Evolutionary conservation across 805 yeast genomes (phyloP).

Genomic region (Candida rishiriensis): DNA sequence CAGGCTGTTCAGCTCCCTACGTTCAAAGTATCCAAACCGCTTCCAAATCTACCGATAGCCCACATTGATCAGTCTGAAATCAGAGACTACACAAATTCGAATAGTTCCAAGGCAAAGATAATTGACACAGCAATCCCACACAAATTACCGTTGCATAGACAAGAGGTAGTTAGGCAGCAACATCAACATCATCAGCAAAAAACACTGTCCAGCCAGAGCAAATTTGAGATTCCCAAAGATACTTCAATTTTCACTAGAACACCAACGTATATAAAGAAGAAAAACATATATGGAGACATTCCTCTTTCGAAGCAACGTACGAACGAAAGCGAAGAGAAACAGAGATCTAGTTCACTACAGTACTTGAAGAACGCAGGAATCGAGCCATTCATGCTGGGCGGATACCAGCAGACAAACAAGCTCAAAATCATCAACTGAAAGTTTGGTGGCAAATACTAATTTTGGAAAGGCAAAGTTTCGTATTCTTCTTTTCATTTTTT

Average conservation of each 20-base stretch:
- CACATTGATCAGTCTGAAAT: slow-evolving; percentile 17
- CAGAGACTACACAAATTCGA: slow-evolving; percentile 15
- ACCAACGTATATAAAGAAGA: slow-evolving; percentile 10
- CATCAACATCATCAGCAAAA: background rate
- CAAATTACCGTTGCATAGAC: slow-evolving; percentile 4
- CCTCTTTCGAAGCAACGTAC: slow-evolving; percentile 4
- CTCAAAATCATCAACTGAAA: slow-evolving; percentile 17
- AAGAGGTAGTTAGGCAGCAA: slow-evolving; percentile 1
- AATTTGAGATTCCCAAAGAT: slow-evolving; percentile 17
- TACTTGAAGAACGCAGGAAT: slow-evolving; percentile 22
- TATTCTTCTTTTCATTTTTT: background rate
- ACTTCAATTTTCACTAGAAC: slow-evolving; percentile 23
- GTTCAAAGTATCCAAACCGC: slow-evolving; percentile 6
- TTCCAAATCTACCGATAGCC: slow-evolving; percentile 23
- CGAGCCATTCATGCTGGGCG: slow-evolving; percentile 27
- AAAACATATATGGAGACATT: slow-evolving; percentile 12
- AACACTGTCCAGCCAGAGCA: background rate
- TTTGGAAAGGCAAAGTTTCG: background rate
- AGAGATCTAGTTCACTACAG: slow-evolving; percentile 17
- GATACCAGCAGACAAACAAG: slow-evolving; percentile 21
- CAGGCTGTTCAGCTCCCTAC: slow-evolving; percentile 3
- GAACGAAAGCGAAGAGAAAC: slow-evolving; percentile 8
- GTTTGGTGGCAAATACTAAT: background rate
- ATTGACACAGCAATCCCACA: slow-evolving; percentile 4
- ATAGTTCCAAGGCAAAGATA: background rate